Percentiles rank a stretch among this genome's conserved stretches.
Conservation (phyloP, 768 basidiomycete genomes). For the Hebeloma cylindrosporum region DNA sequence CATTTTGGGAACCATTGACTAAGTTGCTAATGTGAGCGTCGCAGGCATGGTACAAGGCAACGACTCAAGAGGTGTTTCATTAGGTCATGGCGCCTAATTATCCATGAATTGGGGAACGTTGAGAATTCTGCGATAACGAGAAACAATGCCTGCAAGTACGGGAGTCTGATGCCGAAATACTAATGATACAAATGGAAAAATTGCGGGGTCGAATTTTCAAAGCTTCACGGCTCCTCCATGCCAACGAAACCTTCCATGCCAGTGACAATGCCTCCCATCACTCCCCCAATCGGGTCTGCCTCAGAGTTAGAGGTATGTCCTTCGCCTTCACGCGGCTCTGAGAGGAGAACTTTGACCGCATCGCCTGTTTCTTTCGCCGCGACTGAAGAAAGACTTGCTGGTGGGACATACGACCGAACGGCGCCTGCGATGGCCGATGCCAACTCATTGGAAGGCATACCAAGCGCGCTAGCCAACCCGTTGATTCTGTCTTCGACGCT, state of each 20-base stretch:
- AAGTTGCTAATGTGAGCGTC: too few relatives aligned
- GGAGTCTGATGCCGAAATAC: not conserved
- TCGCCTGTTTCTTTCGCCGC: constrained; percentile 47
- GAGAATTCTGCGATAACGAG: too few relatives aligned
- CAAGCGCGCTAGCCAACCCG: constrained; percentile 60
- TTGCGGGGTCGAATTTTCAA: not conserved
- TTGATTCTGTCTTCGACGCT: constrained; percentile 58
- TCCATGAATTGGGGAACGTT: too few relatives aligned
- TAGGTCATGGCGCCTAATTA: too few relatives aligned
- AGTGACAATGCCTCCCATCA: constrained; percentile 24
- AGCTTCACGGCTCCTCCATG: constrained; percentile 43
- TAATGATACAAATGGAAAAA: not conserved
- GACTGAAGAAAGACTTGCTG: constrained; percentile 57
- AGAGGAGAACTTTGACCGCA: constrained; percentile 41
- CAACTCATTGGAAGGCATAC: constrained; percentile 58
- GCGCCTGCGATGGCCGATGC: constrained; percentile 64
- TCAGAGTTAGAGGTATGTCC: constrained; percentile 2
- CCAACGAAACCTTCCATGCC: constrained; percentile 45
- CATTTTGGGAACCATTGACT: too few relatives aligned
- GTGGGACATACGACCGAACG: constrained; percentile 57
- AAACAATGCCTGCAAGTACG: too few relatives aligned
- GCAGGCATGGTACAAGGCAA: too few relatives aligned
- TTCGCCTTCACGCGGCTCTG: constrained; percentile 20
- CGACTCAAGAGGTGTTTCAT: too few relatives aligned
- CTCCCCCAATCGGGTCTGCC: not conserved